Evolutionary conservation across 805 yeast genomes (phyloP), one percentile per base, ranked within the genome.

Genomic region (Maudiozyma serrabonitensis): DNA sequence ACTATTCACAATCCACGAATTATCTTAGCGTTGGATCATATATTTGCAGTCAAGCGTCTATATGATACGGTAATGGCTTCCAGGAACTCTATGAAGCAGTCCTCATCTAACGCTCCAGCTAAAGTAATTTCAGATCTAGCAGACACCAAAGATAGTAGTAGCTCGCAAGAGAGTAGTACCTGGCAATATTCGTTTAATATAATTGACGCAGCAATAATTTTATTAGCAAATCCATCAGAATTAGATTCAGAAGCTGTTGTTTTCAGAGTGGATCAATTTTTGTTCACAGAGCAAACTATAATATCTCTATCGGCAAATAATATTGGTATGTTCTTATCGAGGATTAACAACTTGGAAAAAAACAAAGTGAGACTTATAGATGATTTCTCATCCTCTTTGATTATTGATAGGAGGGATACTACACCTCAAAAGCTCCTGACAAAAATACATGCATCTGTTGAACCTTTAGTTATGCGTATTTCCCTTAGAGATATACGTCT

Each of bases 401-500:
- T 87, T 0, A 68, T 85, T 49, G 96, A 91, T 60, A 73, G 78
- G 8, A 72, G 88, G 43, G 83, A 83, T 5, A 80, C 95, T 0
- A 76, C 82, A 0, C 61, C 73, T 0, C 75, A 78, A 0, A 77
- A 77, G 19, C 73, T 76, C 46, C 61, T 87, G 46, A 82, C 95
- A 0, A 71, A 75, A 35, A 74, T 89, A 11, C 82, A 82, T 49
- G 73, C 83, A 8, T 77, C 88, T 0, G 73, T 90, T 31, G 97
- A 91, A 50, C 93, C 95, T 0, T 63, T 93, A 38, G 68, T 91
- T 16, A 65, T 91, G 66, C 75, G 98, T 53, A 76, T 93, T 16
- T 89, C 98, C 0, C 67, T 91, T 49, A 74, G 95, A 51, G 99
- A 93, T 70, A 86, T 93, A 42, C 70, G 86, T 45, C 71, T 95